phyloP scores from a whole-genome alignment of 768 basidiomycete genomes.

The Pleurotus tuoliensis region DNA sequence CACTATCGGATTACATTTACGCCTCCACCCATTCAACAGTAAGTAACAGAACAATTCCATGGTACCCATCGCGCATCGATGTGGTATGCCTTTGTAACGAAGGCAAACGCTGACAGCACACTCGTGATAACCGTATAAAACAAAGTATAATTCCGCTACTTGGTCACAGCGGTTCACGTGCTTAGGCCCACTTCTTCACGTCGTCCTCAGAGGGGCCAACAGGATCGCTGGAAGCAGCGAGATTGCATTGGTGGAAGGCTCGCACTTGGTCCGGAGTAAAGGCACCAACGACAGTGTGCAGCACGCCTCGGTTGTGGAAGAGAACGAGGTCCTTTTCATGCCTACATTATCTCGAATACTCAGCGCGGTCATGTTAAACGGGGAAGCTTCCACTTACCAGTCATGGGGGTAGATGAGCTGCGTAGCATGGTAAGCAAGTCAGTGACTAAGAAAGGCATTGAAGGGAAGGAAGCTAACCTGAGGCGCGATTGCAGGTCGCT shows the following conservation, averaged over 20 bases:
- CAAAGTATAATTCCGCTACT: no score
- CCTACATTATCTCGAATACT: conserved; percentile 18
- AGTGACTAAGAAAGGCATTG: neutral
- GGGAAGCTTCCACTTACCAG: conserved; percentile 43
- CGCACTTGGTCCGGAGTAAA: conserved; percentile 66
- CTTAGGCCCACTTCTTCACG: conserved; percentile 52
- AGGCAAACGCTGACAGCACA: no score
- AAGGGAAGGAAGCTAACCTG: conserved; percentile 34
- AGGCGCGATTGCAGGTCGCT: conserved; percentile 86
- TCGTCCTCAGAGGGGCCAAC: conserved; percentile 67
- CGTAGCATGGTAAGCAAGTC: neutral
- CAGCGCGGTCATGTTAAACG: neutral
- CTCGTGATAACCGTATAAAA: no score
- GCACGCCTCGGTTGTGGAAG: conserved; percentile 82
- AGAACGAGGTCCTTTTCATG: conserved; percentile 66
- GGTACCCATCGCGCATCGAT: no score
- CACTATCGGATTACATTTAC: no score
- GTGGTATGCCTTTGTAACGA: no score
- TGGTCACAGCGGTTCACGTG: neutral
- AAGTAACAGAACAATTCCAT: no score
- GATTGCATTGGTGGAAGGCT: conserved; percentile 83
- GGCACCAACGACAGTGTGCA: conserved; percentile 79
- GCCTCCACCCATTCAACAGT: no score
- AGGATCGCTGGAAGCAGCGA: conserved; percentile 77
- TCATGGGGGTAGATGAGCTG: conserved; percentile 87